phyloP scores from a whole-genome alignment of 1,284 basidiomycete species.

The Hemileia vastatrix region DNA sequence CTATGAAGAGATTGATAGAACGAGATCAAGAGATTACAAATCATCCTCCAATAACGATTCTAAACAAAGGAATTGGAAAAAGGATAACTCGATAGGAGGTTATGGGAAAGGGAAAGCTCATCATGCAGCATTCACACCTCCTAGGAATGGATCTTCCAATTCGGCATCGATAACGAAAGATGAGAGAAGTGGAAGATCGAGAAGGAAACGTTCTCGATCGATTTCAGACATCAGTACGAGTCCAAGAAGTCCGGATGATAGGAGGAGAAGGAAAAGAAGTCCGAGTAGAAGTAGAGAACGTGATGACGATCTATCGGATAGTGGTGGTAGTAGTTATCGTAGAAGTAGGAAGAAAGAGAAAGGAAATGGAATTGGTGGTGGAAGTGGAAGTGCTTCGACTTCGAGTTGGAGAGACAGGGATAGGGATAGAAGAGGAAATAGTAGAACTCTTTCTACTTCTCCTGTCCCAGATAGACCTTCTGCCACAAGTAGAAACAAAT shows the following conservation, averaged over 20 bases:
- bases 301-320: background rate
- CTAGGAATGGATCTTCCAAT: background rate
- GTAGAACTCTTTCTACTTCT: background rate
- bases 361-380: background rate
- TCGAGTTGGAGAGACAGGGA: background rate
- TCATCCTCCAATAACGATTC: too few species aligned
- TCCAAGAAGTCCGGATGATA: background rate
- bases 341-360: background rate
- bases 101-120: background rate
- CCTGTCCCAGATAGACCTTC: background rate
- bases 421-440: background rate
- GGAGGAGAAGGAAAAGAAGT: background rate
- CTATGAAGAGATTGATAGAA: too few species aligned
- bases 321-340: background rate
- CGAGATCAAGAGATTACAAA: too few species aligned
- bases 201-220: background rate
- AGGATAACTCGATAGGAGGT: too few species aligned
- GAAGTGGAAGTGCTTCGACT: background rate
- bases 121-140: background rate
- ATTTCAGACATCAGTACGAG: background rate
- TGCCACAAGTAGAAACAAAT: background rate
- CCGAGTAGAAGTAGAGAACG: background rate
- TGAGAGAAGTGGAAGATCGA: background rate
- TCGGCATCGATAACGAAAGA: background rate
- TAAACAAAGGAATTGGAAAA: too few species aligned